These are phyloP conservation scores for Heliamphora pulchella DNA, from an alignment of 179 eudicot species.

Conservation along the genomic window DNA sequence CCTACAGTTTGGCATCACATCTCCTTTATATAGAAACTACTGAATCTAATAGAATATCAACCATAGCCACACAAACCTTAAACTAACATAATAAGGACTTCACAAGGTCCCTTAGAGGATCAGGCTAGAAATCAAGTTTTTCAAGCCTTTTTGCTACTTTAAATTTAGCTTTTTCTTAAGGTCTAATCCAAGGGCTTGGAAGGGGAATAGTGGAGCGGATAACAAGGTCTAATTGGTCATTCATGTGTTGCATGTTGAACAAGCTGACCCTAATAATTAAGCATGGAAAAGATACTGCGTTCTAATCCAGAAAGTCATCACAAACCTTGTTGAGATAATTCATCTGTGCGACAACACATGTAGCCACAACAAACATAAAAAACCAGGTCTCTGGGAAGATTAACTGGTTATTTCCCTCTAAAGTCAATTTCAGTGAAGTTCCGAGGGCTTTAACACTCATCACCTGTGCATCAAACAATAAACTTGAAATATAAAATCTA, in stretches of 20 bases:
- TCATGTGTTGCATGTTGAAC: background rate
- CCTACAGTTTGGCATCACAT: too few species aligned
- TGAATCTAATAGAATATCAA: background rate
- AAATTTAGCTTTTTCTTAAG: background rate
- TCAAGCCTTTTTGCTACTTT: background rate
- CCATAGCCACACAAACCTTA: background rate
- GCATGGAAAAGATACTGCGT: background rate
- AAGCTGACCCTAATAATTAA: background rate
- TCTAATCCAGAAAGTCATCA: conserved; percentile 1
- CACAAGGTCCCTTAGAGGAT: too few species aligned
- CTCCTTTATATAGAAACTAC: too few species aligned
- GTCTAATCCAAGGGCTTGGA: background rate
- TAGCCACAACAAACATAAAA: conserved; percentile 46
- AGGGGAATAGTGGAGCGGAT: background rate
- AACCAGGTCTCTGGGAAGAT: conserved; percentile 64
- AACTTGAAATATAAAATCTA: background rate
- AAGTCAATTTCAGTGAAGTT: conserved; percentile 55
- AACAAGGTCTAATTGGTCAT: background rate
- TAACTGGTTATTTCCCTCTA: conserved; percentile 64
- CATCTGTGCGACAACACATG: conserved; percentile 59
- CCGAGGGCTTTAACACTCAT: conserved; percentile 81
- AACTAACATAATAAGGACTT: background rate
- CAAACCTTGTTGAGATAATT: conserved; percentile 71
- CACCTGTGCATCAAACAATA: conserved; percentile 38
- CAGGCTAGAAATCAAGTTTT: background rate